Evolutionary conservation across 495 filamentous ascomycete species (phyloP), one percentile per base, ranked within the genome.

Genomic region (Aspergillus coremiiformis): DNA sequence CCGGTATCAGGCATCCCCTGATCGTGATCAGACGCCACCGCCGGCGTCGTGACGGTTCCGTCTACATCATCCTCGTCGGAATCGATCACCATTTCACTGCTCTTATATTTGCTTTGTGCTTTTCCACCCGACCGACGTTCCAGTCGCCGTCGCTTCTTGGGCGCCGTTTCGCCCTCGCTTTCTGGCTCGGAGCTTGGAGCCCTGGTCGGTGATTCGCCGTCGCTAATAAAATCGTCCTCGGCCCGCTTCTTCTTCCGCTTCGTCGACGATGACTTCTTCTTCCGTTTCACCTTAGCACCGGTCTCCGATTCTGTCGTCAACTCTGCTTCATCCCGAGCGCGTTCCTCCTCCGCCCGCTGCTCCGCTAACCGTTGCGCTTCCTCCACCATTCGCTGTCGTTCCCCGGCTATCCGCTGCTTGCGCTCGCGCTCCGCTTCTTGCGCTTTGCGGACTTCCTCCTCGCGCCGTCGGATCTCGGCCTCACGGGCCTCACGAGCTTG

Each of bases 381-480:
- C 54, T 91, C 88, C 15, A 83, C 71, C 62, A 96, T 88, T 57
- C 76, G 81, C 50, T 86, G 81, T 10, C 90, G 80, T 62, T 97
- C 90, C 53, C 88, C 87, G 14, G 84, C 80, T 49, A 97, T 84
- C 67, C 85, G 85, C 47, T 81, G 76, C 53, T 87, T 85, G 43
- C 84, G 69, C 63, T 90, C 87, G 19, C 78, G 74, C 47, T 85
- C 84, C 15, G 73, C 71, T 37, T 84, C 84, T 53, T 86, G 80
- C 0, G 76, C 80, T 53, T 79, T 80, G 49, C 78, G 74, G 17
- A 81, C 75, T 57, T 82, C 81, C 57, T 88, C 89, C 65, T 94
- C 89, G 5, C 87, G 82, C 27, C 76, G 77, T 35, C 76, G 77
- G 2, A 87, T 71, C 51, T 93, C 91, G 10, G 82, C 87, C 52